Percentiles rank a stretch among this genome's conserved stretches.
Evolutionary conservation across 345 rosid genomes (phyloP).

Genomic region (Brassica cretica): DNA sequence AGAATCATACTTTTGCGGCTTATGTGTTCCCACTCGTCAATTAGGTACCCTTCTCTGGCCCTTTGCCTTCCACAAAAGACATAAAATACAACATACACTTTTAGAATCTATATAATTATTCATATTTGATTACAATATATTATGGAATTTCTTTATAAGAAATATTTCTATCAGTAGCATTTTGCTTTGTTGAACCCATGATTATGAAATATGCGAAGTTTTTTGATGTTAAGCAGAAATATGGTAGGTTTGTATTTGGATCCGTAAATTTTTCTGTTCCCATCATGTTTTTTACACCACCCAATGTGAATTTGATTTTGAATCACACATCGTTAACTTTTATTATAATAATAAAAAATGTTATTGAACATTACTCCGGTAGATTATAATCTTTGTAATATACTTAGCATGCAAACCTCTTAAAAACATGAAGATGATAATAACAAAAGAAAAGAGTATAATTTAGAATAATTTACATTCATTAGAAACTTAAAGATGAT

Average conservation of each 20-base stretch:
- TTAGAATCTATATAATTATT: background rate
- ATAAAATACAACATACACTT: background rate
- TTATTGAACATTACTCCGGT: background rate
- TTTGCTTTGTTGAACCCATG: background rate
- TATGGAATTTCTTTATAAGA: background rate
- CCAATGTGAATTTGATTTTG: background rate
- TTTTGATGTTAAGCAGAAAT: background rate
- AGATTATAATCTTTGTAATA: background rate
- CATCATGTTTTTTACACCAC: background rate
- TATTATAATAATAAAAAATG: background rate
- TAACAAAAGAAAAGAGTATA: background rate
- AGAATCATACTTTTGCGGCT: constrained; percentile 23
- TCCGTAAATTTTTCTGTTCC: background rate
- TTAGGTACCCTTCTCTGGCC: constrained; percentile 5
- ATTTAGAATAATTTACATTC: constrained; percentile 29
- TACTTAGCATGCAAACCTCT: constrained; percentile 13
- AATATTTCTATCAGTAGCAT: background rate
- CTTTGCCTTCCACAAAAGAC: background rate
- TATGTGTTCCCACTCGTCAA: constrained; percentile 18
- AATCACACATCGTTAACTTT: background rate
- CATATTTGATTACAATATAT: background rate
- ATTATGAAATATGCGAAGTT: background rate
- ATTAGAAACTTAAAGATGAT: background rate
- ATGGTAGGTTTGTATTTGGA: background rate
- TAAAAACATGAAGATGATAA: background rate